Conservation (phyloP, 2,329 filamentous ascomycete genomes). For the Penicillium hesseltinei region DNA sequence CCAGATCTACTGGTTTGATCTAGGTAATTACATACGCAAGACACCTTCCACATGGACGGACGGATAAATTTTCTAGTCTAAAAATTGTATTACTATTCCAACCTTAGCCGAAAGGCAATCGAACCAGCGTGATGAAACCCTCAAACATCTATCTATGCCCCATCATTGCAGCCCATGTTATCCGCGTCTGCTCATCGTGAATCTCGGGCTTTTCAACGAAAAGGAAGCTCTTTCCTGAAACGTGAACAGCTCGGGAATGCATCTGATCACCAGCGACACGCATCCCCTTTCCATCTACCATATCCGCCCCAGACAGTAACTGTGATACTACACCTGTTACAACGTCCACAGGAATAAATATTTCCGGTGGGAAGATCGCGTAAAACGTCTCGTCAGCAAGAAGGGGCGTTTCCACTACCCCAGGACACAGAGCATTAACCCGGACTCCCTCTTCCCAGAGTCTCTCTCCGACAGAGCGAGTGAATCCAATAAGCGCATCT, state of each 20-base stretch:
- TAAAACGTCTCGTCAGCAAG: slow-evolving; percentile 34
- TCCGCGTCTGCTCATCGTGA: slow-evolving; percentile 18
- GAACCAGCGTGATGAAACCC: background rate
- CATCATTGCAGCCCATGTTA: slow-evolving; percentile 11
- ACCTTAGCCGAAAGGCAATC: too few species aligned
- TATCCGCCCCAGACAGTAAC: slow-evolving; percentile 4
- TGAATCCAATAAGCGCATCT: slow-evolving; percentile 40
- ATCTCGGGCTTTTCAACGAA: slow-evolving; percentile 24
- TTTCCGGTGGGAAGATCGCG: slow-evolving; percentile 31
- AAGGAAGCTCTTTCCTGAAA: slow-evolving; percentile 23
- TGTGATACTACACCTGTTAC: slow-evolving; percentile 7
- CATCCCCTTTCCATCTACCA: slow-evolving; percentile 14
- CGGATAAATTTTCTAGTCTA: background rate
- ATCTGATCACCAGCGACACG: slow-evolving; percentile 17
- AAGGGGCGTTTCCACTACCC: slow-evolving; percentile 38
- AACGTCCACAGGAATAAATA: slow-evolving; percentile 9
- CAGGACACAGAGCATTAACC: slow-evolving; percentile 33
- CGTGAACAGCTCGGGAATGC: slow-evolving; percentile 26
- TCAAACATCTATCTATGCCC: background rate
- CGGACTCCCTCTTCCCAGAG: slow-evolving; percentile 39
- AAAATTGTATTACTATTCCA: background rate
- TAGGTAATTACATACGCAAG: background rate
- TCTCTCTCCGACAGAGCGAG: slow-evolving; percentile 35
- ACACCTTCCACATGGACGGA: background rate
- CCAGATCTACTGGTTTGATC: slow-evolving; percentile 12